phyloP scores from a whole-genome alignment of 805 yeast species.

The Candida nemodendra region DNA sequence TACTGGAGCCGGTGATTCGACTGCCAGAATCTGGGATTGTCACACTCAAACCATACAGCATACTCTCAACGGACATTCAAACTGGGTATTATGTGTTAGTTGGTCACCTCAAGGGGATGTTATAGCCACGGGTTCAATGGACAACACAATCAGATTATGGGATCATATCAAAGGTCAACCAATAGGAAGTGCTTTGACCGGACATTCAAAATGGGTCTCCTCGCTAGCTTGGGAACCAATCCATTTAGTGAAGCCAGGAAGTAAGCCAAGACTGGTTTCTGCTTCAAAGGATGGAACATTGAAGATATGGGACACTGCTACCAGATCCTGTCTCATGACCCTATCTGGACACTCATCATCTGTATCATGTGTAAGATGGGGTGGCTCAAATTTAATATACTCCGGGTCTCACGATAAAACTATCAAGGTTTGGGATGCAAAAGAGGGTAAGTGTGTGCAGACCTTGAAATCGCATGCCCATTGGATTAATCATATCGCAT shows the following conservation, averaged over 20 bases:
- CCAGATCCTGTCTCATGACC: slow-evolving; percentile 64
- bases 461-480: slow-evolving; percentile 89
- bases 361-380: slow-evolving; percentile 97
- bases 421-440: slow-evolving; percentile 85
- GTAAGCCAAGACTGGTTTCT: slow-evolving; percentile 70
- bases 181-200: slow-evolving; percentile 69
- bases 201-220: slow-evolving; percentile 89
- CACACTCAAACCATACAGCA: slow-evolving; percentile 87
- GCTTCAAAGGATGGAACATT: slow-evolving; percentile 91
- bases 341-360: slow-evolving; percentile 86
- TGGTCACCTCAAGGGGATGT: slow-evolving; percentile 91
- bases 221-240: slow-evolving; percentile 93
- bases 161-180: slow-evolving; percentile 71
- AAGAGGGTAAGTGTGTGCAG: slow-evolving; percentile 73
- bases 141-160: slow-evolving; percentile 86
- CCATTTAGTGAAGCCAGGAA: slow-evolving; percentile 69
- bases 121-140: slow-evolving; percentile 97
- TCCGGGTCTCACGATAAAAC: slow-evolving; percentile 95
- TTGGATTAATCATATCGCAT: slow-evolving; percentile 94
- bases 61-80: slow-evolving; percentile 78
- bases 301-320: slow-evolving; percentile 82
- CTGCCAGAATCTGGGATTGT: slow-evolving; percentile 97
- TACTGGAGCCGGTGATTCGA: slow-evolving; percentile 94
- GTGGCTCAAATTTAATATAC: slow-evolving; percentile 81
- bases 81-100: slow-evolving; percentile 90